Evolutionary conservation across 2,329 filamentous ascomycete species (phyloP), one percentile per base, ranked within the genome.

Genomic region (Huntiella savannae): DNA sequence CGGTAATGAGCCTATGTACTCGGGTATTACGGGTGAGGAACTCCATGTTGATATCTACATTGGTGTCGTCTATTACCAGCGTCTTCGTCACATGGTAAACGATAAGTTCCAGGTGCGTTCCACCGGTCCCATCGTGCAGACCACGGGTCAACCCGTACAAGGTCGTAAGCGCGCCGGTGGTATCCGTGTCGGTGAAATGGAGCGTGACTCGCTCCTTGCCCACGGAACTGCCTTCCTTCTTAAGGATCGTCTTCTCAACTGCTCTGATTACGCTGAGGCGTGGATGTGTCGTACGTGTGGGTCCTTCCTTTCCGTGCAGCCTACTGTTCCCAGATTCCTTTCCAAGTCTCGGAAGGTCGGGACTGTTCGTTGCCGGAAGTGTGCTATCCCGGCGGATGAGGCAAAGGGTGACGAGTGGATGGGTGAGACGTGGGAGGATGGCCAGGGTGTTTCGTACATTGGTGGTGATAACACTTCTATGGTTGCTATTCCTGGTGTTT

Each of bases 151-250:
- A 60, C 91, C 91, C 36, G 91, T 98, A 69, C 95, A 96, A 68
- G 91, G 91, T 53, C 73, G 91, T 60, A 91, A 92, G 60, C 84
- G 88, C 63, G 91, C 88, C 58, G 91, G 91, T 66, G 91, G 91
- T 78, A 95, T 98, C 59, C 86, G 91, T 70, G 88, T 98, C 28
- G 91, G 91, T 63, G 91, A 98, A 64, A 98, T 98, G 91, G 91
- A 98, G 66, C 82, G 91, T 54, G 91, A 98, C 62, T 84, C 88
- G 3, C 70, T 98, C 16, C 74, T 98, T 48, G 91, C 91, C 4
- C 91, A 98, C 68, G 91, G 91, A 17, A 91, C 87, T 2, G 87
- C 88, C 3, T 96, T 93, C 67, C 64, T 98, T 50, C 73, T 98
- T 4, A 91, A 98, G 60, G 91, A 98, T 61, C 81, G 91, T 49